Base-by-base conservation (phyloP, 495 filamentous ascomycete genomes). In the Lichina pygmaea region DNA sequence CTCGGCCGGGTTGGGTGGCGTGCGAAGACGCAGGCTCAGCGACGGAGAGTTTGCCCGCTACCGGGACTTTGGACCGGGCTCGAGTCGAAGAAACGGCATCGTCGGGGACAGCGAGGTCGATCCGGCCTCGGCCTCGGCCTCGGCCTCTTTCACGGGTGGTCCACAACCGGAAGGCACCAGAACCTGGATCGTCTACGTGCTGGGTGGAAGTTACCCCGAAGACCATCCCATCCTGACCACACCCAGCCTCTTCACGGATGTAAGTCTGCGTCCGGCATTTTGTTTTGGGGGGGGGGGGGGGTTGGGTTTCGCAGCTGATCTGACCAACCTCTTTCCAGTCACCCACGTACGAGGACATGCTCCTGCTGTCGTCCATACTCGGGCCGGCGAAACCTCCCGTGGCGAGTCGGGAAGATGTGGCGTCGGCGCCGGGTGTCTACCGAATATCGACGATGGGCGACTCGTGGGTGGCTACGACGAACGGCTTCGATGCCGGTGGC, bases 301-400 rank as follows among this genome's bases (percentile, higher is more conserved):
- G n/a, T n/a, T n/a, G n/a, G 38, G 12, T 40, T 40, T 2, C 12
- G 38, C 15, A 3, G 15, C 12, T 15, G 15, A 2, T 40, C 38
- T 40, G 12, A n/a, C 12, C 15, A 40, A n/a, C 4, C 38, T 43
- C 24, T 47, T 46, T 47, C 15, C 46, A 75, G 71, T 76, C 76
- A 46, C 78, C 78, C 15, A 79, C 78, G 2, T 81, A 83, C 50
- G 78, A 83, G 57, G 78, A 83, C 52, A 82, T 83, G 78, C 68
- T 81, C 43, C 58, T 83, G 31, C 62, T 83, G 4, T 78, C 75
- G 12, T 75, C 75, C 10, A 64, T 83, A 31, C 60, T 83, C 32
- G 78, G 78, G 0, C 78, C 78, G 34, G 78, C 72, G 4, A 83
- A 82, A 50, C 77, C 77, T 3, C 77, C 77, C 6, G 78, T 83